Evolutionary conservation across 176 grass and related monocot genomes (phyloP), one percentile per base, ranked within the genome.

Genomic region (Puya raimondii): DNA sequence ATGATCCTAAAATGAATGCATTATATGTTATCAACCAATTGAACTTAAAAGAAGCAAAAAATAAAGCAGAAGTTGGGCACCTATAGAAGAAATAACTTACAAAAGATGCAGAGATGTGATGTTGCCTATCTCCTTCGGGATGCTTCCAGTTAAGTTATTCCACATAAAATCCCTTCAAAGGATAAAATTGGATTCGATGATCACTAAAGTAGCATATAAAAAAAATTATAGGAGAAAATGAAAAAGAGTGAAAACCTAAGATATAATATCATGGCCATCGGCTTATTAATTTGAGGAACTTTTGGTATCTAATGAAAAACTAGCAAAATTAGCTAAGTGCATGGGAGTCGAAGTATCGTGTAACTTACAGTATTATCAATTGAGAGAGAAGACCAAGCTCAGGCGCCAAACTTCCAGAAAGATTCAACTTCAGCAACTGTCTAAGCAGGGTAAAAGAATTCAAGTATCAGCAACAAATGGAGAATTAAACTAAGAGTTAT

Each of bases 141-240:
- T 93, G 63, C 76, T 86, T 66, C 94, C 94, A 82, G n/a, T 84
- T 67, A 99, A 76, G 47, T 81, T 87, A 23, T 99, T 99, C 94
- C 94, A 99, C 94, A 99, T 99, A 66, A 99, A 92, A 67, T 88
- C 87, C 82, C 94, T 99, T 78, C 23, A 17, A 72, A 79, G 74
- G 73, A 3, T 61, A 49, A 66, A 16, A 64, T 42, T 42, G 4
- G 33, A 42, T 42, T 23, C 59, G 18, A 42, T 42, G 33, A 42
- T 42, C 33, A 42, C 33, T 42, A 42, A 42, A 42, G 33, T 42
- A 42, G 33, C 33, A 42, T 42, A 7, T 42, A 42, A 4, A 42
- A 42, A 42, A 42, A 42, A 42, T 42, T 42, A 7, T 42, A 4
- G 33, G 33, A 42, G 7, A 7, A 42, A 7, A 42, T 42, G 33